Conservation (phyloP, 1,284 basidiomycete species). For the Moesziomyces sp. region DNA sequence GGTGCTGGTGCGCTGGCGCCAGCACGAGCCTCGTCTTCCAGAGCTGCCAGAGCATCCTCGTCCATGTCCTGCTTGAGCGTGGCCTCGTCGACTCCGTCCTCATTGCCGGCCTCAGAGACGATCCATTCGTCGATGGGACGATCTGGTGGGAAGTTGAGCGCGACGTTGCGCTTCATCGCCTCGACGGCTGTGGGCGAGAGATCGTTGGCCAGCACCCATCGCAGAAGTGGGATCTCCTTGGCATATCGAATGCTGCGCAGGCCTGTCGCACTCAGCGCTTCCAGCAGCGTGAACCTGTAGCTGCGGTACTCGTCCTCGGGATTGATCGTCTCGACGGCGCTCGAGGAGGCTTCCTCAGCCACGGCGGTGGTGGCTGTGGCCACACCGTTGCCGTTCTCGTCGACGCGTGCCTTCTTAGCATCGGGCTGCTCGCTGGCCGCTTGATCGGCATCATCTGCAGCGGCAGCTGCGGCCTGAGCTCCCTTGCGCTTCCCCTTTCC, state of each 20-base stretch:
- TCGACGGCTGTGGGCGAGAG: conserved; percentile 83
- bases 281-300: conserved; percentile 83
- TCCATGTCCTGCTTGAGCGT: conserved; percentile 15
- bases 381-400: conserved; percentile 7
- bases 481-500: conserved; percentile 43
- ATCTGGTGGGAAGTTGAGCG: conserved; percentile 82
- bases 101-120: conserved; percentile 16
- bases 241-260: conserved; percentile 96
- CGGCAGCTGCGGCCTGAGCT: background rate
- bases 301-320: conserved; percentile 70
- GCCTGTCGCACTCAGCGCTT: conserved; percentile 94
- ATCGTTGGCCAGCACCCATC: conserved; percentile 94
- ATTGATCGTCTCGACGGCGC: background rate
- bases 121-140: conserved; percentile 56
- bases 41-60: conserved; percentile 32
- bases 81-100: background rate
- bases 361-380: conserved; percentile 5
- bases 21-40: conserved; percentile 24
- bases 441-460: background rate
- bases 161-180: conserved; percentile 88
- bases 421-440: conserved; percentile 13
- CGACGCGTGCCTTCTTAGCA: conserved; percentile 17
- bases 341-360: conserved; percentile 1
- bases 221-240: conserved; percentile 92
- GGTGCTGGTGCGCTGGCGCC: background rate